Evolutionary conservation across 2,329 filamentous ascomycete species (phyloP).

Genomic region (Colletotrichum cordylinicola): DNA sequence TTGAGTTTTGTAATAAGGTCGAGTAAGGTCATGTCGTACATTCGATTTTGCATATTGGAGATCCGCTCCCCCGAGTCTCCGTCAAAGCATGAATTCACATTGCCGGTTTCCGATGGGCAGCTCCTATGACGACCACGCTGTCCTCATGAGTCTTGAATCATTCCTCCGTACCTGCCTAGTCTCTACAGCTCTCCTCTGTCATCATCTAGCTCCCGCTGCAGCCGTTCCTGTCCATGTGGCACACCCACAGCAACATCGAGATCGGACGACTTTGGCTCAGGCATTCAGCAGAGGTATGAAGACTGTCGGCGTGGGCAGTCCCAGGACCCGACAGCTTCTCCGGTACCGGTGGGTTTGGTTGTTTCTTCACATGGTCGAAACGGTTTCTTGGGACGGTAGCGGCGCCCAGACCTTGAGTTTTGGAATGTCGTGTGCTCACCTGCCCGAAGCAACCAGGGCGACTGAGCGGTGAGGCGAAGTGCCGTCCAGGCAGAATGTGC

Average conservation of each 20-base stretch:
- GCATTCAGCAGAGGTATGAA: background rate
- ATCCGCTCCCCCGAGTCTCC: background rate
- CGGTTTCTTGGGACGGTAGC: background rate
- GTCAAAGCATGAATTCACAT: background rate
- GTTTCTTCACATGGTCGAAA: background rate
- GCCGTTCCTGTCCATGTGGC: conserved; percentile 28
- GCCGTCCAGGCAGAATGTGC: background rate
- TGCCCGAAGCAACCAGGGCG: background rate
- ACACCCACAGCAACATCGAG: background rate
- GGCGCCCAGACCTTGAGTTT: background rate
- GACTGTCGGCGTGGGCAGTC: background rate
- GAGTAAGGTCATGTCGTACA: background rate
- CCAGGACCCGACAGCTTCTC: background rate
- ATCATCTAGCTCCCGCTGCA: background rate
- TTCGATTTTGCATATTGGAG: background rate
- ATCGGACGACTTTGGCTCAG: conserved; percentile 7
- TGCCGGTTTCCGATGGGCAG: background rate
- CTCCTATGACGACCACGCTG: background rate
- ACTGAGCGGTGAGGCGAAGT: background rate
- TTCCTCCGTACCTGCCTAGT: background rate
- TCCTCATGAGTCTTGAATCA: background rate
- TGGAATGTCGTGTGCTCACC: conserved; percentile 14
- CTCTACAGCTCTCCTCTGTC: background rate
- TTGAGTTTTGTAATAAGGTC: background rate
- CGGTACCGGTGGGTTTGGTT: background rate